These are phyloP conservation scores for Carnegiea gigantea DNA, from an alignment of 179 eudicot species.

Conservation along the genomic window DNA sequence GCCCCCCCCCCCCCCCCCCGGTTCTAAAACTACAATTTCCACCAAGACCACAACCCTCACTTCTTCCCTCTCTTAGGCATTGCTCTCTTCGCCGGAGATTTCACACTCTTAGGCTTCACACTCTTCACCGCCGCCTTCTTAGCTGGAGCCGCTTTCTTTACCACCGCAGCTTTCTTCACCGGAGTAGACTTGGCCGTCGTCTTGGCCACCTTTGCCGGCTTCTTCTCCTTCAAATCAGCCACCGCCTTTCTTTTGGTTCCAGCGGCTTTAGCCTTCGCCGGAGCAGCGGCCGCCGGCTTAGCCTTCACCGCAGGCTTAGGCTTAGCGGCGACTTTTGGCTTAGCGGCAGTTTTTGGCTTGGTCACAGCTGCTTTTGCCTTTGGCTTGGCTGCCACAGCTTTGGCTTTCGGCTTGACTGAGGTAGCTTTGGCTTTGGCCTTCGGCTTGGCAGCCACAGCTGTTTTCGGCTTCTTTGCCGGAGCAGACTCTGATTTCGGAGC, in stretches of 20 bases:
- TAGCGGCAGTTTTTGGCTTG: neutral
- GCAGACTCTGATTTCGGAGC: constrained; percentile 15
- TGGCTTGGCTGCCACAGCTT: constrained; percentile 16
- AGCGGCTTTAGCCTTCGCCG: constrained; percentile 11
- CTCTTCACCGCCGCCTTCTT: constrained; percentile 30
- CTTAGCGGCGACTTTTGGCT: constrained; percentile 16
- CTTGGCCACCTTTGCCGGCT: constrained; percentile 36
- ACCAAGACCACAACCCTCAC: constrained; percentile 8
- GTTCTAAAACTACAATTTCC: neutral
- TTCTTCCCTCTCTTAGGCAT: constrained; percentile 37
- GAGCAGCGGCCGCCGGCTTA: neutral
- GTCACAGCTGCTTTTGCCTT: constrained; percentile 21
- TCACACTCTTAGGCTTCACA: constrained; percentile 32
- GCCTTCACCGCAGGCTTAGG: constrained; percentile 15
- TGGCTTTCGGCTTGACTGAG: constrained; percentile 14
- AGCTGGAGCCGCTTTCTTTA: constrained; percentile 24
- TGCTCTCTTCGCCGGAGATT: constrained; percentile 28
- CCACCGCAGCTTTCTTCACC: constrained; percentile 21
- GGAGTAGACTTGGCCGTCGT: constrained; percentile 27
- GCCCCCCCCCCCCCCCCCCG: neutral
- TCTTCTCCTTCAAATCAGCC: constrained; percentile 24
- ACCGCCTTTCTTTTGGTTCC: constrained; percentile 29
- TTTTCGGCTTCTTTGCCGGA: constrained; percentile 20
- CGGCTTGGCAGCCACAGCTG: constrained; percentile 19
- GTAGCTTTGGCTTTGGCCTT: constrained; percentile 22